Base-by-base conservation (phyloP, 352 stramenopile species). In the Aphanomyces euteiches region DNA sequence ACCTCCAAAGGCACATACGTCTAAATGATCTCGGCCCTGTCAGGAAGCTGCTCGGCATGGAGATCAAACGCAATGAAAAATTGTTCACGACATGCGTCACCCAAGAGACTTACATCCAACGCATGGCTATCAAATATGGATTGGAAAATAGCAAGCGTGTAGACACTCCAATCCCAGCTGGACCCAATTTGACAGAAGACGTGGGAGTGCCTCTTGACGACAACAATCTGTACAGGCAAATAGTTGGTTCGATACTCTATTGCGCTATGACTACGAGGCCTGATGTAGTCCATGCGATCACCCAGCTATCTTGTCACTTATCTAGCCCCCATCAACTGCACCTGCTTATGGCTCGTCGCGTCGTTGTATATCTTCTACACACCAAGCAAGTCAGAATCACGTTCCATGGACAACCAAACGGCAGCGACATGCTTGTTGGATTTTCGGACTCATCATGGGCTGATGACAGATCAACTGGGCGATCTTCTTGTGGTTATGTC, bases 401-500 rank as follows among this genome's bases (percentile, higher is more conserved):
- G 3, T 21, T 59, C 58, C 13, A 66, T 19, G 38, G 13, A 19
- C 58, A 66, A 57, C 28, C 13, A 53, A 19, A 15, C 28, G 13
- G 43, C 58, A 66, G 58, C 38, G 34, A 57, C 58, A 21, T 2
- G 58, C 58, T 66, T 59, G 10, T 66, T 37, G 13, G 58, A 56
- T 53, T 47, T n/a, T n/a, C n/a, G n/a, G n/a, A n/a, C n/a, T n/a
- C n/a, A n/a, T n/a, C n/a, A n/a, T n/a, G n/a, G n/a, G n/a, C n/a
- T n/a, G n/a, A n/a, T n/a, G n/a, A n/a, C n/a, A n/a, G n/a, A n/a
- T n/a, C n/a, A n/a, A n/a, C n/a, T n/a, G n/a, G n/a, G n/a, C n/a
- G n/a, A n/a, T n/a, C n/a, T n/a, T 37, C 58, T 28, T 66, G 58
- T 34, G 58, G 58, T 19, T 66, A 57, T 34, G 13, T 66, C 10